phyloP scores from a whole-genome alignment of 1,139 yeast genomes.

The Pichia sp. region DNA sequence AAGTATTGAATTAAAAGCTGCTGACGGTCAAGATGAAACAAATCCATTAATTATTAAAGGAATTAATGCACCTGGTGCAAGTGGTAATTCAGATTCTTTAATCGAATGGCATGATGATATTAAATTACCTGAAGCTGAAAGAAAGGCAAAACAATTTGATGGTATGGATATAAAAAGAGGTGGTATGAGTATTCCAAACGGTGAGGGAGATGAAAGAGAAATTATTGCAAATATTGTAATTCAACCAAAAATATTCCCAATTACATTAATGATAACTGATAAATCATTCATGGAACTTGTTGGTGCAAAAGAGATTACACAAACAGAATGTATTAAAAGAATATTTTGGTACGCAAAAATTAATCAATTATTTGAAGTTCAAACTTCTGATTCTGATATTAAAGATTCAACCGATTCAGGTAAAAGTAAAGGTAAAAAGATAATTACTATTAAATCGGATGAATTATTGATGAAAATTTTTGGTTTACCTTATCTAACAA shows the following conservation, averaged over 20 bases:
- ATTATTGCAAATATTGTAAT: constrained; percentile 67
- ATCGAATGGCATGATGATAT: constrained; percentile 66
- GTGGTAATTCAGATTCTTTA: constrained; percentile 29
- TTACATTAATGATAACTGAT: constrained; percentile 56
- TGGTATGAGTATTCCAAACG: constrained; percentile 43
- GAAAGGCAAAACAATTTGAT: constrained; percentile 50
- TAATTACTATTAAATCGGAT: constrained; percentile 56
- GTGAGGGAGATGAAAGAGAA: constrained; percentile 35
- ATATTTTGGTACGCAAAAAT: constrained; percentile 85
- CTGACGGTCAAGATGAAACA: constrained; percentile 20
- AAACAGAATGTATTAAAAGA: constrained; percentile 78
- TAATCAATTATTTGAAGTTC: constrained; percentile 46
- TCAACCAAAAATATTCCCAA: constrained; percentile 68
- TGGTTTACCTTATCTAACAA: constrained; percentile 46
- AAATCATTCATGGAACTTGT: constrained; percentile 58
- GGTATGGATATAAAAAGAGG: constrained; percentile 81
- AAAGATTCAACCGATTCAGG: constrained; percentile 10
- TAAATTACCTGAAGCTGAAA: constrained; percentile 41
- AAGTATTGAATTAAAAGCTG: constrained; percentile 59
- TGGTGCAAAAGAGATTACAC: constrained; percentile 73
- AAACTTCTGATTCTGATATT: constrained; percentile 33
- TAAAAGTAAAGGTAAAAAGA: constrained; percentile 19
- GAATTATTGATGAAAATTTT: constrained; percentile 54
- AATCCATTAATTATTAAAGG: constrained; percentile 20
- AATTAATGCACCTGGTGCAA: constrained; percentile 17